A percentile compares a stretch with the other conserved stretches of the same genome.
phyloP scores from a whole-genome alignment of 2,329 filamentous ascomycete species.

The Talaromyces sp. region DNA sequence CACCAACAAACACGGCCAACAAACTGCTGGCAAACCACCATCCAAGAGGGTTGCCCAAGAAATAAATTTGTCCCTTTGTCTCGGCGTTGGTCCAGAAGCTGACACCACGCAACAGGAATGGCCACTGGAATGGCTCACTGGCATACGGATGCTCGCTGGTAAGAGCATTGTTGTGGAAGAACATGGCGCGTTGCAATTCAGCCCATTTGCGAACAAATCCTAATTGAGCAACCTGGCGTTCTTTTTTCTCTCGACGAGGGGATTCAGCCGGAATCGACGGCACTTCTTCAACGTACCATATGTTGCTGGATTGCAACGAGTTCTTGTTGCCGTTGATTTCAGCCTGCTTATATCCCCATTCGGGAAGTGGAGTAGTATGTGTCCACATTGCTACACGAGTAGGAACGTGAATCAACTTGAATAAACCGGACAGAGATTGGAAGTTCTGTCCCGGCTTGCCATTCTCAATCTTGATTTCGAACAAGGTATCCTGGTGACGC shows the following conservation, averaged over 20 bases:
- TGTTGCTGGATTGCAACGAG: slow-evolving; percentile 79
- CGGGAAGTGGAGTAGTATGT: slow-evolving; percentile 87
- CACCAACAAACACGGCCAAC: slow-evolving; percentile 87
- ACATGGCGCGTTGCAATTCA: slow-evolving; percentile 96
- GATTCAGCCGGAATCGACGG: slow-evolving; percentile 71
- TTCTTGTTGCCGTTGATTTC: slow-evolving; percentile 99
- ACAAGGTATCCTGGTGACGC: slow-evolving; percentile 83
- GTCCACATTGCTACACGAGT: slow-evolving; percentile 99
- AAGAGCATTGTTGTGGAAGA: slow-evolving; percentile 97
- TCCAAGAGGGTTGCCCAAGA: slow-evolving; percentile 91
- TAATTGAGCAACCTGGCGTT: slow-evolving; percentile 74
- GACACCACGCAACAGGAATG: slow-evolving; percentile 92
- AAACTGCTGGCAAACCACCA: slow-evolving; percentile 97
- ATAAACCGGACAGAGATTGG: slow-evolving; percentile 85
- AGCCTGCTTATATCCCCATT: slow-evolving; percentile 95
- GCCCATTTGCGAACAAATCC: slow-evolving; percentile 93
- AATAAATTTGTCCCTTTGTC: slow-evolving; percentile 95
- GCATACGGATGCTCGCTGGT: slow-evolving; percentile 96
- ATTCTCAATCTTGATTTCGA: slow-evolving; percentile 86
- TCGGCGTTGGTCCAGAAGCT: slow-evolving; percentile 99
- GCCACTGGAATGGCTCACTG: slow-evolving; percentile 94
- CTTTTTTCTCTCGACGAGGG: slow-evolving; percentile 69
- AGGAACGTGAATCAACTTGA: slow-evolving; percentile 91
- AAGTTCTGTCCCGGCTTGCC: slow-evolving; percentile 79
- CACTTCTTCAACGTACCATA: slow-evolving; percentile 92